These are phyloP conservation scores for Curvularia spicifera DNA, from an alignment of 2,329 filamentous ascomycete genomes.

Conservation along the genomic window DNA sequence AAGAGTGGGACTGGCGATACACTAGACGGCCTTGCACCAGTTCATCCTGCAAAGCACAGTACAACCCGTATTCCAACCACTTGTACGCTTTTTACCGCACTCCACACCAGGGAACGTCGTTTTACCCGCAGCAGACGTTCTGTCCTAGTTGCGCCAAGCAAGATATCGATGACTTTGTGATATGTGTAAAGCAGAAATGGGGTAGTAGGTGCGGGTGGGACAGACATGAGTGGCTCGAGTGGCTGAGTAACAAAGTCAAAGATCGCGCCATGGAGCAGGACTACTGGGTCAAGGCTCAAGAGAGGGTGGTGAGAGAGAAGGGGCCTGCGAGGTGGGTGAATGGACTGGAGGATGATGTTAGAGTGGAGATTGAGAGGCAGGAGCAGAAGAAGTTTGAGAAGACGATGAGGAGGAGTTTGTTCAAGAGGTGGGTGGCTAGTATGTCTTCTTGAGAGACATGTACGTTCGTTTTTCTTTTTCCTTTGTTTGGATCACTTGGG, in stretches of 20 bases:
- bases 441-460: conserved; percentile 2
- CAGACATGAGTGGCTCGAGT: conserved; percentile 35
- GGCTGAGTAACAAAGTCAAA: conserved; percentile 26
- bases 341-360: conserved; percentile 6
- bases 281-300: conserved; percentile 42
- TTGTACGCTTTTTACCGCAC: conserved; percentile 36
- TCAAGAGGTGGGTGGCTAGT: conserved; percentile 29
- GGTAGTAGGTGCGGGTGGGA: conserved; percentile 29
- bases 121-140: conserved; percentile 31
- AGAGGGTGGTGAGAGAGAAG: conserved; percentile 33
- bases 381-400: conserved; percentile 4
- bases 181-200: conserved; percentile 30
- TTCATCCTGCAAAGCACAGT: conserved; percentile 26
- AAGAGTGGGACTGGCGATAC: conserved; percentile 38
- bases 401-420: conserved; percentile 22
- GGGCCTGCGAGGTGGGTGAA: conserved; percentile 13
- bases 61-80: conserved; percentile 36
- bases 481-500: not conserved
- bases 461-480: not conserved
- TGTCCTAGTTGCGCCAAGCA: conserved; percentile 37
- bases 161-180: conserved; percentile 35
- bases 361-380: conserved; percentile 16
- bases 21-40: conserved; percentile 35
- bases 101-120: conserved; percentile 15
- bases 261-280: conserved; percentile 32